Evolutionary conservation across 2,329 filamentous ascomycete species (phyloP).

Genomic region (Colletotrichum orchidophilum): DNA sequence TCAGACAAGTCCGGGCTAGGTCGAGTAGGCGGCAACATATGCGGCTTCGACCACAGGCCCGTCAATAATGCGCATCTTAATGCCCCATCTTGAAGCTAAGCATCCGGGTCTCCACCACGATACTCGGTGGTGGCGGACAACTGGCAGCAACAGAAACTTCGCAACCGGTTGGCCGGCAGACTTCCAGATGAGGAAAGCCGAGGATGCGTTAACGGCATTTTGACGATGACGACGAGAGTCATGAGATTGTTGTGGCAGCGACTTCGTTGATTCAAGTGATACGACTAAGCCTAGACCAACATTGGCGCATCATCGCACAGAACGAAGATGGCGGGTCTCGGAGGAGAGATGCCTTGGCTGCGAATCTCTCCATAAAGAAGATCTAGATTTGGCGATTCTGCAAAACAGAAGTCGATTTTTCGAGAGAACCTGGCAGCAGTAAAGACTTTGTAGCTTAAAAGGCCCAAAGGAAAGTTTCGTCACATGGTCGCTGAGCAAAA

Average conservation of each 20-base stretch:
- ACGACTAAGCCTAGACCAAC: background rate
- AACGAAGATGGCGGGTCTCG: background rate
- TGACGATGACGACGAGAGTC: background rate
- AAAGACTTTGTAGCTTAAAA: background rate
- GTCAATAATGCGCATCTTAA: background rate
- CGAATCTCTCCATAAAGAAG: background rate
- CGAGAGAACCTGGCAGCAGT: background rate
- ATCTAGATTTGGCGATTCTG: background rate
- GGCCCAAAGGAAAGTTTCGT: background rate
- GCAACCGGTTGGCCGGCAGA: background rate
- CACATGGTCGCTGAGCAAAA: background rate
- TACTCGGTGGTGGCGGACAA: background rate
- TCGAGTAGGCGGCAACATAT: background rate
- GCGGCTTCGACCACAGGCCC: background rate
- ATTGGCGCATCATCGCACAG: background rate
- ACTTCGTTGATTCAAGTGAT: background rate
- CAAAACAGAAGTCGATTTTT: background rate
- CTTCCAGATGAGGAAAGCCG: background rate
- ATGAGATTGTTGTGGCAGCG: background rate
- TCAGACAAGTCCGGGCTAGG: background rate
- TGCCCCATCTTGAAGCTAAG: constrained; percentile 8
- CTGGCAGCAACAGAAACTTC: background rate
- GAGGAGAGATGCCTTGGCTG: background rate
- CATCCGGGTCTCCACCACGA: background rate
- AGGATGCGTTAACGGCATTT: background rate